Evolutionary conservation across 2,329 filamentous ascomycete species (phyloP).

Genomic region (Phyllosticta citriasiana): DNA sequence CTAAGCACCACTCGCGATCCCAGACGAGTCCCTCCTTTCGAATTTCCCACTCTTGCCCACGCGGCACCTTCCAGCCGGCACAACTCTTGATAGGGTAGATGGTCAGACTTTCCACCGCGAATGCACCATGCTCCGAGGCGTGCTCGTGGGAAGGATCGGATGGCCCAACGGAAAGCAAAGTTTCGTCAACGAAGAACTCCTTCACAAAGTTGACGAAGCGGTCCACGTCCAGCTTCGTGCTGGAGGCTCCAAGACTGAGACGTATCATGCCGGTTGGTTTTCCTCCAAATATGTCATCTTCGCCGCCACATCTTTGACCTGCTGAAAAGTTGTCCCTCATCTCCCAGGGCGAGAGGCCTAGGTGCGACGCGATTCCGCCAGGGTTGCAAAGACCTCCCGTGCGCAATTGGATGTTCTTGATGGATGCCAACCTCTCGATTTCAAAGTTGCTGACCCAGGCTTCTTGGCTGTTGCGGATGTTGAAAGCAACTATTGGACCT

Average conservation of each 20-base stretch:
- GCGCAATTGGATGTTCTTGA: constrained; percentile 73
- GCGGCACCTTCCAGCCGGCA: constrained; percentile 62
- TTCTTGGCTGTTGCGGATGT: constrained; percentile 58
- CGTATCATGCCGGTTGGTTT: constrained; percentile 84
- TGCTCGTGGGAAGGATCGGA: neutral
- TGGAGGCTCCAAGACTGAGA: constrained; percentile 85
- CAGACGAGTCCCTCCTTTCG: constrained; percentile 75
- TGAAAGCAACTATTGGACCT: constrained; percentile 78
- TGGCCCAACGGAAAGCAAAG: constrained; percentile 13
- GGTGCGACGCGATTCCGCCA: constrained; percentile 64
- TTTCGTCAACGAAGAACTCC: constrained; percentile 33
- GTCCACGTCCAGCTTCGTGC: constrained; percentile 62
- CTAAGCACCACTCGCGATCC: constrained; percentile 94
- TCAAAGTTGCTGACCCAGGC: constrained; percentile 73
- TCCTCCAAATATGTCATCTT: constrained; percentile 70
- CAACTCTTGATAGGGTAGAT: constrained; percentile 96
- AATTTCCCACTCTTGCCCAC: constrained; percentile 60
- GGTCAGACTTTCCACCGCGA: constrained; percentile 38
- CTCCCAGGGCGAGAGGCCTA: constrained; percentile 70
- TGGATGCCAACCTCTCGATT: constrained; percentile 72
- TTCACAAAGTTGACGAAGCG: constrained; percentile 59
- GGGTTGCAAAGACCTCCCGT: constrained; percentile 90
- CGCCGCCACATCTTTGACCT: constrained; percentile 74
- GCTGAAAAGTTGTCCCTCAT: constrained; percentile 75
- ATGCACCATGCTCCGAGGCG: constrained; percentile 17